A percentile compares a stretch with the other conserved stretches of the same genome.
Conservation (phyloP, 192 early-diverging fungal genomes). For the Backusella westeae region DNA sequence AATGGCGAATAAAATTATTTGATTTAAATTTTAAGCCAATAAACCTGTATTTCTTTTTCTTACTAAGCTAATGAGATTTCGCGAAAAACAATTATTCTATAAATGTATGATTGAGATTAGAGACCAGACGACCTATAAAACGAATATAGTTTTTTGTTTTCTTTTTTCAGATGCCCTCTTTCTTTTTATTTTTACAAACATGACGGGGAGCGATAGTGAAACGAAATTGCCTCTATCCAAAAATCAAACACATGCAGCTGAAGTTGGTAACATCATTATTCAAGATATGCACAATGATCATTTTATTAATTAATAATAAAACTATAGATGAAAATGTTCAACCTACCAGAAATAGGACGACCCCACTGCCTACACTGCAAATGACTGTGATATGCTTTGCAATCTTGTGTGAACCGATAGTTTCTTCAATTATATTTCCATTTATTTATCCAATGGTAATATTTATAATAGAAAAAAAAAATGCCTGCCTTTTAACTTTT, state of each 20-base stretch:
- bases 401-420: conserved; percentile 64
- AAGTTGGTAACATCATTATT: no score
- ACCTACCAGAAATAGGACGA: not conserved
- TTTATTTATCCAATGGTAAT: conserved; percentile 83
- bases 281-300: no score
- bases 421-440: conserved; percentile 69
- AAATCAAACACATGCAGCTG: no score
- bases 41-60: no score
- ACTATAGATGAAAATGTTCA: not conserved
- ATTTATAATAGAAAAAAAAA: not conserved
- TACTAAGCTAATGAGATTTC: no score
- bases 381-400: conserved; percentile 50
- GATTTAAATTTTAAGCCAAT: no score
- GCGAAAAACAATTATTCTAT: not conserved
- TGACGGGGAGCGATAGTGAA: no score
- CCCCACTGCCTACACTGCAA: conserved; percentile 42
- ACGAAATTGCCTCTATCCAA: no score
- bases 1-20: no score
- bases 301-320: no score
- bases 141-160: not conserved
- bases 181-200: not conserved
- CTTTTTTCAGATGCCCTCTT: not conserved
- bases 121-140: not conserved
- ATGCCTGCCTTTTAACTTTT: not conserved
- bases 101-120: not conserved